phyloP scores from a whole-genome alignment of 345 rosid species.

The Ceriops decandra region DNA sequence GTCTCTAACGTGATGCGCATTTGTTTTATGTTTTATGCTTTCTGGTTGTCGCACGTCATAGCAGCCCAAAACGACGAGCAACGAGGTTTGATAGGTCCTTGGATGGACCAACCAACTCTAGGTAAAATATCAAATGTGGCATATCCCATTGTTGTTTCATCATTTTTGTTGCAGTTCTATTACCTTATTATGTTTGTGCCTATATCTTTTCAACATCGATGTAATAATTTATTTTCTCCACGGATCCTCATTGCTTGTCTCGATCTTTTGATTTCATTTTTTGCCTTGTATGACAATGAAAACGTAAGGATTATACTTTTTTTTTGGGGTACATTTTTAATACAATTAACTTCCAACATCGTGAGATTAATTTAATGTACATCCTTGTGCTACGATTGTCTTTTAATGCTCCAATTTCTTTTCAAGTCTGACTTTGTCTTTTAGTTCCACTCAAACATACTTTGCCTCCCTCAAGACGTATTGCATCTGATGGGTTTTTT shows the following conservation, averaged over 20 bases:
- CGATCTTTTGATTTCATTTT: fast-evolving
- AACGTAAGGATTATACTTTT: too few relatives aligned
- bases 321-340: too few relatives aligned
- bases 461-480: too few relatives aligned
- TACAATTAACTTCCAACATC: too few relatives aligned
- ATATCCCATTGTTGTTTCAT: neutral
- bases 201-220: constrained; percentile 3
- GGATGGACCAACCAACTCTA: constrained; percentile 43
- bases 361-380: too few relatives aligned
- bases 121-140: neutral
- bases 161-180: constrained; percentile 20
- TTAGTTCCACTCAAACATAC: too few relatives aligned
- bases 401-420: too few relatives aligned
- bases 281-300: too few relatives aligned
- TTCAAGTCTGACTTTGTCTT: too few relatives aligned
- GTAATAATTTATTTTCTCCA: constrained; percentile 8
- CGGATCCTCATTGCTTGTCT: constrained; percentile 26
- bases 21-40: neutral
- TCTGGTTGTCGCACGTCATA: neutral
- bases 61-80: neutral
- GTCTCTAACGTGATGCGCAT: neutral
- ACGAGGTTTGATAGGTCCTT: constrained; percentile 24
- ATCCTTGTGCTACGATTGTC: too few relatives aligned
- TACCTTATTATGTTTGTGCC: neutral
- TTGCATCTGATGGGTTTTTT: too few relatives aligned